Percentiles rank a stretch among this genome's conserved stretches.
These are phyloP conservation scores for Rhexocercosporidium sp. DNA, from an alignment of 2,329 filamentous ascomycete species.

Conservation along the genomic window DNA sequence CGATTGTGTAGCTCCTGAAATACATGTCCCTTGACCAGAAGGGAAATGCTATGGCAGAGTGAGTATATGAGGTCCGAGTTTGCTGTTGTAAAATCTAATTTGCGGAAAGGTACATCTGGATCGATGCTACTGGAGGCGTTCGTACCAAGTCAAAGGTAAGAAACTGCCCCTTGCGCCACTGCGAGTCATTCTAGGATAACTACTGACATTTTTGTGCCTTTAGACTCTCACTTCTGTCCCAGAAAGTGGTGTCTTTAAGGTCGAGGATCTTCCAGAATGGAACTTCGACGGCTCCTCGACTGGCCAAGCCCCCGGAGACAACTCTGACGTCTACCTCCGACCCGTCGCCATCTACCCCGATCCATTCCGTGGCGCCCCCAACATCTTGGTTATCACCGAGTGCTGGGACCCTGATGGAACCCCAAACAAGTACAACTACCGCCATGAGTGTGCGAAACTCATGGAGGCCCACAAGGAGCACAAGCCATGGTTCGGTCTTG, in stretches of 20 bases:
- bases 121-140: slow-evolving; percentile 80
- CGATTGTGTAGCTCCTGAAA: slow-evolving; percentile 76
- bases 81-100: slow-evolving; percentile 56
- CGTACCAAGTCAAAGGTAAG: slow-evolving; percentile 97
- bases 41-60: slow-evolving; percentile 89
- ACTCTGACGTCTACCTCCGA: slow-evolving; percentile 97
- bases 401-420: slow-evolving; percentile 93
- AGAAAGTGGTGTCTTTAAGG: slow-evolving; percentile 44
- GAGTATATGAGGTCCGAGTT: slow-evolving; percentile 55
- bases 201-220: slow-evolving; percentile 32
- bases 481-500: slow-evolving; percentile 95
- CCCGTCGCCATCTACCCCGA: slow-evolving; percentile 89
- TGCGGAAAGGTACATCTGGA: slow-evolving; percentile 76
- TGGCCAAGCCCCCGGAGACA: slow-evolving; percentile 88
- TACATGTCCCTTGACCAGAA: slow-evolving; percentile 91
- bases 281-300: slow-evolving; percentile 91
- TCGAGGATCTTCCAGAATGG: slow-evolving; percentile 76
- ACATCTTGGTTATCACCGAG: slow-evolving; percentile 93
- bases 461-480: slow-evolving; percentile 86
- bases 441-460: slow-evolving; percentile 86
- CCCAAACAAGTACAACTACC: slow-evolving; percentile 99
- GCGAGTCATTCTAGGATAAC: neutral
- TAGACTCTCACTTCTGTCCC: slow-evolving; percentile 69
- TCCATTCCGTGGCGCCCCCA: slow-evolving; percentile 86
- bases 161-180: slow-evolving; percentile 33